phyloP scores from a whole-genome alignment of 176 grass and related monocot genomes.

The Poa pratensis region DNA sequence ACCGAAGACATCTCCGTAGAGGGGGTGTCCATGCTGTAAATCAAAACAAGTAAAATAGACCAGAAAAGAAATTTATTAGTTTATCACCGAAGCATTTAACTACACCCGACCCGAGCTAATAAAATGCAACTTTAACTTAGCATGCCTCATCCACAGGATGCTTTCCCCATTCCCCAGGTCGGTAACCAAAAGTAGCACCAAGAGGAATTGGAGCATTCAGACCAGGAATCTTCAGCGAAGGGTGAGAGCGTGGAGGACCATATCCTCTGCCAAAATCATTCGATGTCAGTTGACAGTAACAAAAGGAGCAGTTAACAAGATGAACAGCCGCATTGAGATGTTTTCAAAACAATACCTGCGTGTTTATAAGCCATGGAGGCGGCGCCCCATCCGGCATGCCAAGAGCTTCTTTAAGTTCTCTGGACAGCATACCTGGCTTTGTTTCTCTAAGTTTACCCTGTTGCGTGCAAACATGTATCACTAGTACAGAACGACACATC shows the following conservation, averaged over 20 bases:
- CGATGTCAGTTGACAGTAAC: not conserved
- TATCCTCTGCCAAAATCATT: constrained; percentile 65
- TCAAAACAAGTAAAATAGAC: constrained; percentile 39
- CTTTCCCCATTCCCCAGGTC: constrained; percentile 75
- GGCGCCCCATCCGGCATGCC: constrained; percentile 96
- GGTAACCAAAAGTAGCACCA: constrained; percentile 78
- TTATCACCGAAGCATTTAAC: not conserved
- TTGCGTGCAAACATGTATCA: constrained; percentile 23
- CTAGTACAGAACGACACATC: no score
- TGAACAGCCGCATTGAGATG: not conserved
- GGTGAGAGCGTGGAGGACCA: constrained; percentile 93
- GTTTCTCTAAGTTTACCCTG: constrained; percentile 94
- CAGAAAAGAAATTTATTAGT: constrained; percentile 12
- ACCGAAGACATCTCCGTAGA: constrained; percentile 50
- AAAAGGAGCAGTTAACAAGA: constrained; percentile 6
- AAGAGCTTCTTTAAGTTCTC: constrained; percentile 94
- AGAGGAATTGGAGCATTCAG: constrained; percentile 84
- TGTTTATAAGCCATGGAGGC: constrained; percentile 96
- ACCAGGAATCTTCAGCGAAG: constrained; percentile 90
- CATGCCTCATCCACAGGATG: constrained; percentile 63
- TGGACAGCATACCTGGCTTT: constrained; percentile 89
- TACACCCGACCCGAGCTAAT: not conserved
- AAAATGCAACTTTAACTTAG: not conserved
- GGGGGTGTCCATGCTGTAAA: constrained; percentile 64
- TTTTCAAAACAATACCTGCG: constrained; percentile 65